phyloP scores from a whole-genome alignment of 1,284 basidiomycete genomes.

The Neolentinus lepideus region DNA sequence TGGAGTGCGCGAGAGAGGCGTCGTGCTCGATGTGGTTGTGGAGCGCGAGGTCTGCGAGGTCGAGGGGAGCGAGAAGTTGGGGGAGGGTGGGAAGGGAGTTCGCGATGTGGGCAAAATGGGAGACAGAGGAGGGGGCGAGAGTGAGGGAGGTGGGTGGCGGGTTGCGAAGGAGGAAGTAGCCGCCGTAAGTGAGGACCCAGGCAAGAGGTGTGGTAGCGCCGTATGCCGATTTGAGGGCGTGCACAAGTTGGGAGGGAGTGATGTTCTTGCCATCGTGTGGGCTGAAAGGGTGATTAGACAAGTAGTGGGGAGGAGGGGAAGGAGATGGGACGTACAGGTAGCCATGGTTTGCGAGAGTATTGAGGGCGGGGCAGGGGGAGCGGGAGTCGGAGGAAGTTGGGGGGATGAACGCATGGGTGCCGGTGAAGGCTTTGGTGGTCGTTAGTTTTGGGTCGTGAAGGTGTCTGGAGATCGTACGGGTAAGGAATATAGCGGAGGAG shows the following conservation, averaged over 20 bases:
- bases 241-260: background rate
- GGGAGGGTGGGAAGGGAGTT: background rate
- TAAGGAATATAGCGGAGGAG: background rate
- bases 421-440: background rate
- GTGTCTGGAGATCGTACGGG: background rate
- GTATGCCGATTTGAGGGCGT: background rate
- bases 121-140: background rate
- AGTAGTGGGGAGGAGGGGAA: background rate
- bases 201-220: background rate
- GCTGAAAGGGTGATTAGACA: background rate
- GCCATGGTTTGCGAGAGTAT: background rate
- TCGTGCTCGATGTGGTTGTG: conserved; percentile 10
- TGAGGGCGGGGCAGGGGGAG: background rate
- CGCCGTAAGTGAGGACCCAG: background rate
- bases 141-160: background rate
- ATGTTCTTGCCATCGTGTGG: background rate
- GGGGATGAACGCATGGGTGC: background rate
- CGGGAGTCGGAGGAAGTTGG: background rate
- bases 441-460: background rate
- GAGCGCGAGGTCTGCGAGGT: conserved; percentile 6
- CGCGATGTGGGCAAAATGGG: background rate
- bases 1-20: conserved; percentile 6
- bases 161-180: background rate
- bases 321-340: background rate
- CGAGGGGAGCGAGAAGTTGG: background rate